A percentile compares a stretch with the other conserved stretches of the same genome.
phyloP scores from a whole-genome alignment of 2,329 filamentous ascomycete genomes.

The Alternaria ethzedia region DNA sequence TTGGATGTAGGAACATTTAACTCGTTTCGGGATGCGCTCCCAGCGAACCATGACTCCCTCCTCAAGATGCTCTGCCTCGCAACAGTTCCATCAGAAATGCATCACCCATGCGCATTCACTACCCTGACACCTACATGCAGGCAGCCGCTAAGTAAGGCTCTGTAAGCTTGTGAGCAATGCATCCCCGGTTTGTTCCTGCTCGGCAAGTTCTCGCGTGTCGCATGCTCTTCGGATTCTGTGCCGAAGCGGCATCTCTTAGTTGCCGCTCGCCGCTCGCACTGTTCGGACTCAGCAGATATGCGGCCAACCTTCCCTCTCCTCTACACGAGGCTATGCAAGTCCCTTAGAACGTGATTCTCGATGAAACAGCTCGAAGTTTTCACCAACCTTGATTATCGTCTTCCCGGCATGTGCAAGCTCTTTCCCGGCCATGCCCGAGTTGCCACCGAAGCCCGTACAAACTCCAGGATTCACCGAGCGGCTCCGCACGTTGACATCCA shows the following conservation, averaged over 20 bases:
- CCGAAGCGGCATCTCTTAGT: constrained; percentile 35
- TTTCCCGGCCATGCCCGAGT: constrained; percentile 20
- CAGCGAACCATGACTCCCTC: neutral
- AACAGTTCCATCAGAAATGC: constrained; percentile 1
- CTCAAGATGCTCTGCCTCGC: neutral
- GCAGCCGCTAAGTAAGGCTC: constrained; percentile 19
- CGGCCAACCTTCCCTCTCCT: neutral
- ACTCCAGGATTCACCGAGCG: constrained; percentile 22
- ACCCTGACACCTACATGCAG: constrained; percentile 1
- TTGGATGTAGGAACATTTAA: neutral
- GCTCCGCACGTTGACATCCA: constrained; percentile 5
- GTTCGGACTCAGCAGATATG: neutral
- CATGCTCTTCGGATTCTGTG: constrained; percentile 23
- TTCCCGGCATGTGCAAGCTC: neutral
- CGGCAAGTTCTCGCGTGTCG: constrained; percentile 22
- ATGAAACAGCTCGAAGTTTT: neutral
- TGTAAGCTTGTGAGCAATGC: constrained; percentile 21
- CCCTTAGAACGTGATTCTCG: neutral
- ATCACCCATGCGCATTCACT: neutral
- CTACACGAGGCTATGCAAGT: neutral
- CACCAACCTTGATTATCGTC: neutral
- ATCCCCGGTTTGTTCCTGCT: constrained; percentile 16
- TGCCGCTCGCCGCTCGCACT: constrained; percentile 23
- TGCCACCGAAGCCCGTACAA: constrained; percentile 17
- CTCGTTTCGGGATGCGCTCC: neutral